Conservation (phyloP, 2,329 filamentous ascomycete genomes). For the Hypocrella siamensis region DNA sequence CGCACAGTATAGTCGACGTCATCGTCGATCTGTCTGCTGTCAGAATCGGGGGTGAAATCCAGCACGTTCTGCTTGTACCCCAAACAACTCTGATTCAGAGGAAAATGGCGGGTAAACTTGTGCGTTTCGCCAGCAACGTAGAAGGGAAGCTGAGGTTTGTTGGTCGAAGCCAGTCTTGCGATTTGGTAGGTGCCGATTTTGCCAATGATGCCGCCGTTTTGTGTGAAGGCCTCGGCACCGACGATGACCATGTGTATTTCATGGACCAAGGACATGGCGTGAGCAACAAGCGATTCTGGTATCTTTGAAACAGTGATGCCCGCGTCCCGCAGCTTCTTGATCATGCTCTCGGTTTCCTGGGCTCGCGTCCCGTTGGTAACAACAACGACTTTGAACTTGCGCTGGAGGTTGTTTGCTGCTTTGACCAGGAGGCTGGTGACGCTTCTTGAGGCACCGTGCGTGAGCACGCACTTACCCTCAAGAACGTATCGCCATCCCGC, state of each 20-base stretch:
- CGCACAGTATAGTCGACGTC: constrained; percentile 58
- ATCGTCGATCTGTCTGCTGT: constrained; percentile 29
- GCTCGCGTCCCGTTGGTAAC: constrained; percentile 41
- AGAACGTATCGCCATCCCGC: constrained; percentile 65
- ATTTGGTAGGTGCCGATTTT: constrained; percentile 78
- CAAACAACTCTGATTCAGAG: constrained; percentile 65
- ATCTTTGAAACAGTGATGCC: constrained; percentile 63
- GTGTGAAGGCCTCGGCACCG: constrained; percentile 73
- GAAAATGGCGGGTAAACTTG: constrained; percentile 85
- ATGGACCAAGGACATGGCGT: constrained; percentile 44
- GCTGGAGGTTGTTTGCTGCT: constrained; percentile 42
- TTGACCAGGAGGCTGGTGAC: constrained; percentile 63
- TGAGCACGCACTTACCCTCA: constrained; percentile 70
- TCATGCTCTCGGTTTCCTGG: constrained; percentile 53
- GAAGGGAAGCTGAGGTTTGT: constrained; percentile 50
- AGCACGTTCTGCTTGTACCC: constrained; percentile 65
- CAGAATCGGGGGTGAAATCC: constrained; percentile 46
- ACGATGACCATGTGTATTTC: constrained; percentile 52
- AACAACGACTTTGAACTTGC: constrained; percentile 75
- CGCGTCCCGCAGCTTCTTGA: constrained; percentile 52
- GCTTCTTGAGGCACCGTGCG: constrained; percentile 75
- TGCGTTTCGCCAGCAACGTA: constrained; percentile 92
- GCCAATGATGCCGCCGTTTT: constrained; percentile 86
- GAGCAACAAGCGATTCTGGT: constrained; percentile 52
- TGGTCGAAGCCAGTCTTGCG: constrained; percentile 54